Base-by-base conservation (phyloP, 176 grass and related monocot genomes). In the Saccharum spontaneum region DNA sequence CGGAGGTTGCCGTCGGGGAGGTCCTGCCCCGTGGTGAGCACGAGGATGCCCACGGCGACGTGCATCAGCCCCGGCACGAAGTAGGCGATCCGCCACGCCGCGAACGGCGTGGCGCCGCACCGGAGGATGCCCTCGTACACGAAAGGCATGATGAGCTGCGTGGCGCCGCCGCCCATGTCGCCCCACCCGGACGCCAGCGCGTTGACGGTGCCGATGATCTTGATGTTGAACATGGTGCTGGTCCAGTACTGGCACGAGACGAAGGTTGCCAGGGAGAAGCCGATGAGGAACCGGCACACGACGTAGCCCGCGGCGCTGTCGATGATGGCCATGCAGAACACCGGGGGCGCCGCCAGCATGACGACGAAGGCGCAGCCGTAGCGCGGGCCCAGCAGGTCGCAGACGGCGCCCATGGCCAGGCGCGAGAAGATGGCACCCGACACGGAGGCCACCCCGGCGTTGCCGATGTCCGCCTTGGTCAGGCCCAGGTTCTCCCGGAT, bases 341-440 rank as follows among this genome's bases (percentile, higher is more conserved):
- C 95, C 1, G 82, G 78, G 0, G 95, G 95, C 23, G 92, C 92
- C 1, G 92, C 14, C 16, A 97, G 88, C 87, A 97, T 94, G 86
- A 97, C 61, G 10, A 94, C 48, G 87, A 97, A 97, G 16, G 90
- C 92, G 48, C 95, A 97, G 0, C 95, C 92, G 17, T 94, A 97
- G 0, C 94, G 92, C 6, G 92, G 92, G 4, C 92, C 94, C 0
- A 97, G 85, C 0, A 97, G 11, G 73, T 97, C 94, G 46, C 94
- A 97, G 0, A 97, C 36, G 3, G 88, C 94, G 36, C 94, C 94
- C 94, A 97, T 97, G 57, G 86, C 69, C 7, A 97, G 90, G 55
- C 95, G 89, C 13, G 95, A 97, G 86, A 94, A 92, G 84, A 97
- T 97, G 88, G 95, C 76, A 0, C 92, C 95, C 0, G 92, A 97